Conservation (phyloP, 495 filamentous ascomycete genomes). For the Xylaria curta region DNA sequence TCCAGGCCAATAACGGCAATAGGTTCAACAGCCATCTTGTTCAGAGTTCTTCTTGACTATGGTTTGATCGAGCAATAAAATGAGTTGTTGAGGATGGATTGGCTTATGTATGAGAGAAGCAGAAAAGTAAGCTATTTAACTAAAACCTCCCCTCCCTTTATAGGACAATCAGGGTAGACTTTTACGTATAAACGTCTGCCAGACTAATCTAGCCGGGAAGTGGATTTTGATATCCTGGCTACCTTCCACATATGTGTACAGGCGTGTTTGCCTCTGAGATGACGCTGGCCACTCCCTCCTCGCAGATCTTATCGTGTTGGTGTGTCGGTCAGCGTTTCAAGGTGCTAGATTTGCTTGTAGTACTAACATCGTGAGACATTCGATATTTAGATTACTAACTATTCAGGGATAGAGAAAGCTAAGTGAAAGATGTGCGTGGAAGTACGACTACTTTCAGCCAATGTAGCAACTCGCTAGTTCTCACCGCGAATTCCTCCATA, state of each 20-base stretch:
- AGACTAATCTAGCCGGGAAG: too few species aligned
- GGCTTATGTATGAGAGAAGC: too few species aligned
- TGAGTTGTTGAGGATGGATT: not conserved
- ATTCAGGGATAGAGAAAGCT: not conserved
- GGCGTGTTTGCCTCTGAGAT: too few species aligned
- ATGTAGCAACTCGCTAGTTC: not conserved
- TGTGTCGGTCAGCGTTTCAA: not conserved
- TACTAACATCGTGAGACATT: not conserved
- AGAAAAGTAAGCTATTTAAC: too few species aligned
- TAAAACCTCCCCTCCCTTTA: too few species aligned
- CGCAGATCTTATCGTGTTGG: not conserved
- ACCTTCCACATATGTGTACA: too few species aligned
- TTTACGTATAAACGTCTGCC: too few species aligned
- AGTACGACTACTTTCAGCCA: not conserved
- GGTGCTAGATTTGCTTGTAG: not conserved
- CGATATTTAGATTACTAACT: not conserved
- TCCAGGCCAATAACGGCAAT: conserved; percentile 55
- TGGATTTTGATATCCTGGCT: too few species aligned
- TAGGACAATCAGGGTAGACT: too few species aligned
- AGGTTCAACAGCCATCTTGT: conserved; percentile 10
- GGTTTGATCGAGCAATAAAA: not conserved
- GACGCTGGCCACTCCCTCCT: not conserved
- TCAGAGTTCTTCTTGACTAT: not conserved
- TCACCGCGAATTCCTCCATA: not conserved
- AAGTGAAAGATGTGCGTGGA: not conserved